Evolutionary conservation across 495 filamentous ascomycete genomes (phyloP), one percentile per base, ranked within the genome.

Genomic region (Chaetomidium leptoderma): DNA sequence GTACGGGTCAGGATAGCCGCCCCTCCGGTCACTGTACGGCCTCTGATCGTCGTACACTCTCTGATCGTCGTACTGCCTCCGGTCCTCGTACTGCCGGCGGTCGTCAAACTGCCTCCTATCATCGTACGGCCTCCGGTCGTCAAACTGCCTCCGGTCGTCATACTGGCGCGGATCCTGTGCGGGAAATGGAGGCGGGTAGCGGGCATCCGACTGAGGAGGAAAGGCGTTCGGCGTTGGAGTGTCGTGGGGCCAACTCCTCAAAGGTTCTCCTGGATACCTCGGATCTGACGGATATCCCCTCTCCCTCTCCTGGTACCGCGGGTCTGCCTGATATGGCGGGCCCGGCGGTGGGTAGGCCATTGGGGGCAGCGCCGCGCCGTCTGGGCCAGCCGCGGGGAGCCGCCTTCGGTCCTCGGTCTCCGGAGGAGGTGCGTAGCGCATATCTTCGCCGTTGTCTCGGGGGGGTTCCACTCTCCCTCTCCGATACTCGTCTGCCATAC

Each of bases 401-500:
- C 71, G 66, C 10, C 60, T 59, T 27, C 70, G 73, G 30, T 76
- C 73, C 58, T 76, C 74, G 53, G 76, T 72, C 48, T 80, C 78
- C 9, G 77, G 70, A 52, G 75, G 69, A 30, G 77, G 74, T n/a
- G 74, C 74, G 62, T 81, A 79, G 49, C 75, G 71, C 37, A 74
- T 71, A 24, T 75, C 72, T 39, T 72, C 67, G 55, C 55, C 55
- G 33, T 66, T 61, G 46, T 74, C 70, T 61, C 70, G 71, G 55
- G 69, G 62, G 16, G 65, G 67, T 51, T 74, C 69, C 63, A 64
- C 72, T 69, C 66, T 51, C 14, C 61, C 62, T 69, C 68, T 63
- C 53, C 61, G 65, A 57, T 63, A 72, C 40, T 76, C 70, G 67
- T 75, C 72, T 65, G 71, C 72, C 74, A 78, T 78, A 55, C 65